Conservation (phyloP, 2,329 filamentous ascomycete species). For the Aspergillus melleus region DNA sequence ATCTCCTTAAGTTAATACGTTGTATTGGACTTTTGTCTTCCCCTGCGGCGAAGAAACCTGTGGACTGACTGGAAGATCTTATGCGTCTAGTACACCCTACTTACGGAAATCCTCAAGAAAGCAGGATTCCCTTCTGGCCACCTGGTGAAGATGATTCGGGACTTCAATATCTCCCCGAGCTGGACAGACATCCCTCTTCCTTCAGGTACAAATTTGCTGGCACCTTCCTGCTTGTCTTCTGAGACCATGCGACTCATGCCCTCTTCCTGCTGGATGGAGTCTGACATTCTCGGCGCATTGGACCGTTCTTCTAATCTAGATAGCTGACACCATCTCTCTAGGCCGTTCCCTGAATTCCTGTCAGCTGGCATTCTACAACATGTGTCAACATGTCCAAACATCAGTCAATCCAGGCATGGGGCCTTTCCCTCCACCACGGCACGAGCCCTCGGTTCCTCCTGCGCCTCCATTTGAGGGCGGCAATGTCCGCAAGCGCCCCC, state of each 20-base stretch:
- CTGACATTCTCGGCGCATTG: background rate
- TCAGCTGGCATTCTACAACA: slow-evolving; percentile 34
- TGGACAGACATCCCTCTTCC: slow-evolving; percentile 46
- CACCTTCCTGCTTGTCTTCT: slow-evolving; percentile 9
- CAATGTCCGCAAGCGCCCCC: slow-evolving; percentile 32
- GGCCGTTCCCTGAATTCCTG: slow-evolving; percentile 43
- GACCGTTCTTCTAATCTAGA: background rate
- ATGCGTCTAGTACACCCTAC: slow-evolving; percentile 37
- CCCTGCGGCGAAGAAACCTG: background rate
- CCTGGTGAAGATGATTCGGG: slow-evolving; percentile 41
- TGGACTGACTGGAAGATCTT: slow-evolving; percentile 5
- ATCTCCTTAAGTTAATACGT: background rate
- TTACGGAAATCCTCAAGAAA: slow-evolving; percentile 45
- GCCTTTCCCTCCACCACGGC: slow-evolving; percentile 21
- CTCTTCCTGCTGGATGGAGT: background rate
- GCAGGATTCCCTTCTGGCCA: slow-evolving; percentile 37
- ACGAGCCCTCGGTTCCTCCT: slow-evolving; percentile 21
- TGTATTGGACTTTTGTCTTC: background rate
- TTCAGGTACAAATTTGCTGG: slow-evolving; percentile 36
- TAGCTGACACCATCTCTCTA: slow-evolving; percentile 23
- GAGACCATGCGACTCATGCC: background rate
- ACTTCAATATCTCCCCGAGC: slow-evolving; percentile 36
- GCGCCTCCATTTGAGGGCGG: slow-evolving; percentile 26
- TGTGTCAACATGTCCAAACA: slow-evolving; percentile 30
- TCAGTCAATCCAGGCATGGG: slow-evolving; percentile 16